These are phyloP conservation scores for Macrocystidia cucumis DNA, from an alignment of 1,284 basidiomycete species.

Conservation along the genomic window DNA sequence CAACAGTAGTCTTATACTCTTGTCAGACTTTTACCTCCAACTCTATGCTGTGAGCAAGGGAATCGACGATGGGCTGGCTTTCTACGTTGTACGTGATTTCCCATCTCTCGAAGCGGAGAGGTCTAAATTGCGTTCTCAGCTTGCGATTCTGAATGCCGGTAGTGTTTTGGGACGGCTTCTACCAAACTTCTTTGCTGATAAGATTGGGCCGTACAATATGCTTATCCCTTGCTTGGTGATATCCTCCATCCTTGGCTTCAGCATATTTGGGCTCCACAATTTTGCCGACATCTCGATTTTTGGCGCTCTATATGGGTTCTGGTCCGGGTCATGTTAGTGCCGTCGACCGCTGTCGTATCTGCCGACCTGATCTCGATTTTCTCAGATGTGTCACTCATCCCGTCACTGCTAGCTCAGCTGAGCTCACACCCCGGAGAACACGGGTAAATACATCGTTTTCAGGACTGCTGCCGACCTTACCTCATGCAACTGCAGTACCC, in stretches of 20 bases:
- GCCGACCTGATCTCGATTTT: slow-evolving; percentile 3
- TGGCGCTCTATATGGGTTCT: slow-evolving; percentile 40
- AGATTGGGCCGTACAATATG: slow-evolving; percentile 35
- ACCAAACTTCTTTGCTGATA: slow-evolving; percentile 40
- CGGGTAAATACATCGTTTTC: slow-evolving; percentile 26
- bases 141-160: slow-evolving; percentile 41
- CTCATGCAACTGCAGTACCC: slow-evolving; percentile 21
- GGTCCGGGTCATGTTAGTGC: slow-evolving; percentile 37
- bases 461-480: neutral
- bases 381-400: slow-evolving; percentile 41
- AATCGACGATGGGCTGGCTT: slow-evolving; percentile 30
- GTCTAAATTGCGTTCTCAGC: slow-evolving; percentile 13
- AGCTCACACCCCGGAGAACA: slow-evolving; percentile 34
- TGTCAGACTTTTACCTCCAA: slow-evolving; percentile 48
- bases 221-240: slow-evolving; percentile 31
- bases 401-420: slow-evolving; percentile 35
- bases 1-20: slow-evolving; percentile 5
- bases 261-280: slow-evolving; percentile 31
- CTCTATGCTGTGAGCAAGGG: slow-evolving; percentile 37
- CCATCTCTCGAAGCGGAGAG: neutral
- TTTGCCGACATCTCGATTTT: slow-evolving; percentile 31
- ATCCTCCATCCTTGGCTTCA: slow-evolving; percentile 33
- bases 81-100: slow-evolving; percentile 36
- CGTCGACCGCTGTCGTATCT: slow-evolving; percentile 1
- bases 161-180: slow-evolving; percentile 39